Conservation (phyloP, 257 asterid species). For the Petunia axillaris region DNA sequence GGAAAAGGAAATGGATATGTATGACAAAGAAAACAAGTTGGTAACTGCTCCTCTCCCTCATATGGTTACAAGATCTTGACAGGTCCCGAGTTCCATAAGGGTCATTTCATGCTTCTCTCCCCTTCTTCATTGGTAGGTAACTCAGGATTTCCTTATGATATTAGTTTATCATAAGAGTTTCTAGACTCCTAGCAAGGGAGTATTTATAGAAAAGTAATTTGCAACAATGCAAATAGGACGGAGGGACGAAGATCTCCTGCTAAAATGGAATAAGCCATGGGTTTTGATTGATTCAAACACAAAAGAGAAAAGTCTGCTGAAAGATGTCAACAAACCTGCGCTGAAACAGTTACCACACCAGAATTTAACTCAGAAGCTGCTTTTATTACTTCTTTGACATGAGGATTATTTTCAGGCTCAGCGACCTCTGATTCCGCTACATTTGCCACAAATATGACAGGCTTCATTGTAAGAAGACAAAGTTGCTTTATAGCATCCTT, state of each 20-base stretch:
- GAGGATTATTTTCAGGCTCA: constrained; percentile 69
- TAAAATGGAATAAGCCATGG: not conserved
- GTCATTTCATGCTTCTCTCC: constrained; percentile 9
- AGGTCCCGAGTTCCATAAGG: not conserved
- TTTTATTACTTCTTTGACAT: constrained; percentile 71
- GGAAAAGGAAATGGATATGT: not conserved
- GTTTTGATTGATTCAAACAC: constrained; percentile 20
- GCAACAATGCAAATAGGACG: constrained; percentile 2
- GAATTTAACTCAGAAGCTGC: constrained; percentile 86
- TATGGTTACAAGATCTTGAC: constrained; percentile 18
- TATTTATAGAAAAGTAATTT: not conserved
- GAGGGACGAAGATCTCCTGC: constrained; percentile 4
- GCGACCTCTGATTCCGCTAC: constrained; percentile 96
- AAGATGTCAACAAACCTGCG: constrained; percentile 72
- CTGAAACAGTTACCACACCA: constrained; percentile 83
- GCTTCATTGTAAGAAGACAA: constrained; percentile 95
- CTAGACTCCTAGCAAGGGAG: not conserved
- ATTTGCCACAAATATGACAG: constrained; percentile 90
- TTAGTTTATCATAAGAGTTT: constrained; percentile 13
- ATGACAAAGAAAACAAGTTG: constrained; percentile 12
- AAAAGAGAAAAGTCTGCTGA: constrained; percentile 23
- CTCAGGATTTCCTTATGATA: constrained; percentile 14
- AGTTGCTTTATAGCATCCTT: constrained; percentile 85
- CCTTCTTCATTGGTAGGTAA: constrained; percentile 4
- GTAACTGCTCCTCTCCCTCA: constrained; percentile 3